These are phyloP conservation scores for Sapria himalayana DNA, from an alignment of 345 rosid species.

Conservation along the genomic window DNA sequence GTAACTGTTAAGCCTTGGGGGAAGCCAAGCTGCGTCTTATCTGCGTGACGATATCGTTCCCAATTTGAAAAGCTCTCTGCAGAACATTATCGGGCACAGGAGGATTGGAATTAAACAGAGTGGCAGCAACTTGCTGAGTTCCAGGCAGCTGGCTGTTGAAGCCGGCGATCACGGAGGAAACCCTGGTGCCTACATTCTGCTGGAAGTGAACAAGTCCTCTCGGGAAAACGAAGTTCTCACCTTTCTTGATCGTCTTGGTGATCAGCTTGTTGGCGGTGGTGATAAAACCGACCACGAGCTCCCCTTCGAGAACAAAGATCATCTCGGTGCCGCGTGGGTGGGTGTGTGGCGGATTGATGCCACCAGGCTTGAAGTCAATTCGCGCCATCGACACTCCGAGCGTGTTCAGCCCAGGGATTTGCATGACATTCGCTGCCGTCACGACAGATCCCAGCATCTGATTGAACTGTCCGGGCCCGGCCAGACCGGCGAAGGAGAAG, in stretches of 20 bases:
- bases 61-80: conserved; percentile 43
- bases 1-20: no score
- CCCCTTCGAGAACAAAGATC: conserved; percentile 37
- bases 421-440: conserved; percentile 31
- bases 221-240: conserved; percentile 40
- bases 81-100: conserved; percentile 35
- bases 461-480: conserved; percentile 24
- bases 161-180: conserved; percentile 24
- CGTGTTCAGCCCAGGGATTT: conserved; percentile 49
- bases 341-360: conserved; percentile 47
- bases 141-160: conserved; percentile 55
- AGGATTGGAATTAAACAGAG: conserved; percentile 27
- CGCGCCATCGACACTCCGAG: conserved; percentile 39
- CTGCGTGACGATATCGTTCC: no score
- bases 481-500: conserved; percentile 36
- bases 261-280: conserved; percentile 34
- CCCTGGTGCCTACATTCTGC: conserved; percentile 28
- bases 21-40: no score
- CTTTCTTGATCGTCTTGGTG: conserved; percentile 26
- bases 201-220: conserved; percentile 49
- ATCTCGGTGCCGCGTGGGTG: conserved; percentile 58
- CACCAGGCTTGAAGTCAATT: conserved; percentile 31
- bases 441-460: conserved; percentile 31
- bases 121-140: conserved; percentile 22
- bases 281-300: conserved; percentile 42